These are phyloP conservation scores for Carex sylvatica DNA, from an alignment of 202 grass and related monocot species.

Conservation along the genomic window DNA sequence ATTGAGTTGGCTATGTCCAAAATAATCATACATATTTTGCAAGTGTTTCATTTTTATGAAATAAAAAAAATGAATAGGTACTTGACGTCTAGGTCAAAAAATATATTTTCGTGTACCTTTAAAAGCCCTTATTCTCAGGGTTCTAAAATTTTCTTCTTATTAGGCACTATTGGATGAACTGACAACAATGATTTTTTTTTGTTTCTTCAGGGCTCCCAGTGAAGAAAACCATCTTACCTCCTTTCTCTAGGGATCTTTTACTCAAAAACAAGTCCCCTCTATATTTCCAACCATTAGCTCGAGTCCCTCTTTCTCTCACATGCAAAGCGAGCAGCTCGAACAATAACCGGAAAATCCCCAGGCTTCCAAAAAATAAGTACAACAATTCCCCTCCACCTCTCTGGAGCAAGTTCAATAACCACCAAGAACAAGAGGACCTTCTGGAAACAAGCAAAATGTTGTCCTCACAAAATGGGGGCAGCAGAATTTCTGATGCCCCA, in stretches of 20 bases:
- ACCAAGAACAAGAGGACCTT: constrained; percentile 51
- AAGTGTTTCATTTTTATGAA: not conserved
- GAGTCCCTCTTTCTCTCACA: not conserved
- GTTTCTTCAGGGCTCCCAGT: constrained; percentile 1
- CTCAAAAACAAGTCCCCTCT: not conserved
- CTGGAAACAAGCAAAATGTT: constrained; percentile 51
- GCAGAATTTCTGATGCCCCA: constrained; percentile 37
- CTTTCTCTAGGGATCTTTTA: constrained; percentile 12
- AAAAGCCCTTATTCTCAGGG: not conserved
- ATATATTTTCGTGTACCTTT: not conserved
- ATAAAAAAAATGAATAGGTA: not conserved
- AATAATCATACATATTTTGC: not conserved
- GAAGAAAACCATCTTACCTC: not conserved
- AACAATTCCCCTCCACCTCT: constrained; percentile 27
- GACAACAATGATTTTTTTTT: not conserved
- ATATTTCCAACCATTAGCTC: constrained; percentile 3
- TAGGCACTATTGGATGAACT: constrained; percentile 2
- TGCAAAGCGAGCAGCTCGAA: constrained; percentile 47
- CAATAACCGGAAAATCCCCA: constrained; percentile 49
- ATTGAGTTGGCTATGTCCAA: not conserved
- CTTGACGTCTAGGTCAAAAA: not conserved
- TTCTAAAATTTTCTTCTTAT: not conserved
- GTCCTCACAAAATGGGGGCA: constrained; percentile 61
- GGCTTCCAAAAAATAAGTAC: constrained; percentile 42
- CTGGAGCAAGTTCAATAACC: constrained; percentile 38